Evolutionary conservation across 148 eudicot genomes (phyloP), one percentile per base, ranked within the genome.

Genomic region (Rhododendron vialii): DNA sequence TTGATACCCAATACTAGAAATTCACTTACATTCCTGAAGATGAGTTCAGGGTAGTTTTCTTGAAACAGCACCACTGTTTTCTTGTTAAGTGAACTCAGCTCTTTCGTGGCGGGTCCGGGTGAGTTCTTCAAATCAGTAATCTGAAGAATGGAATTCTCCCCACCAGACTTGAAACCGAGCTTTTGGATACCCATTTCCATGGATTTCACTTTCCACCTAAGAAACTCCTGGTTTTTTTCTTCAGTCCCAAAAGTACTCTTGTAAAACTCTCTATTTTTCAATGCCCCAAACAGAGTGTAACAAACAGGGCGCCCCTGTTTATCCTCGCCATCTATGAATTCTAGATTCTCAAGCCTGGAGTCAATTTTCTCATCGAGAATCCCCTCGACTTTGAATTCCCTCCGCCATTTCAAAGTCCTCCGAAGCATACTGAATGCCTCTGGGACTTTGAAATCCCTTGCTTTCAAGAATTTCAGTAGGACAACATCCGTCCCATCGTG

Each of bases 41-140:
- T 88, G 83, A 94, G 89, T 77, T 94, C 99, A 2, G 98, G 99
- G 81, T 95, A 96, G 89, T 94, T 63, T 45, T 91, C 93, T 74
- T 91, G 94, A 84, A 95, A 91, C 51, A 95, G 50, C 30, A 82
- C 63, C 55, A 90, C 78, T 30, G 87, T 82, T 59, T 92, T 94
- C 91, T 91, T 94, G 84, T 87, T 90, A 41, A 90, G 71, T 9
- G 88, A 87, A 3, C 90, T 86, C 2, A 95, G 88, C 80, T 94
- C 96, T 84, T 90, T 92, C 86, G 85, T 84, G 6, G 90, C 90
- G 0, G 89, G 91, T 7, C 93, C 91, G 0, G 94, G 92, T 0
- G 90, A 85, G 85, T 93, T 89, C 89, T 91, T 94, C 95, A 97
- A 82, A 88, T 97, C 99, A 35, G 89, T 88, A 41, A 97, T 89